Percentiles rank a stretch among this genome's conserved stretches.
Conservation (phyloP, 495 filamentous ascomycete genomes). For the Aspergillus leporis region DNA sequence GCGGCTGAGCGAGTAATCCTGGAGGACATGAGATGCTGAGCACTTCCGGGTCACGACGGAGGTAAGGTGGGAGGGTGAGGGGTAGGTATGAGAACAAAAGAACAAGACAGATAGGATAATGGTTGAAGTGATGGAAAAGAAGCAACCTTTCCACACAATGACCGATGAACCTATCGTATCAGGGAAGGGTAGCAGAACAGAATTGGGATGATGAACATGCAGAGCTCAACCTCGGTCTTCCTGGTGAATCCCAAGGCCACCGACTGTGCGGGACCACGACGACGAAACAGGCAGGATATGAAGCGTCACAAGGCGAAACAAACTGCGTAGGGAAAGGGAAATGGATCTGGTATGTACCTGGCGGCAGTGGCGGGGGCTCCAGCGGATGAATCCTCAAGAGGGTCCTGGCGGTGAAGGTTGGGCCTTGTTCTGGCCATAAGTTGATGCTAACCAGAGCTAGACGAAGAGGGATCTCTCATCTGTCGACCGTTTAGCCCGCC, state of each 20-base stretch:
- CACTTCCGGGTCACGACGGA: slow-evolving; percentile 18
- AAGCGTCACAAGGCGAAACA: slow-evolving; percentile 2
- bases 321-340: slow-evolving; percentile 14
- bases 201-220: background rate
- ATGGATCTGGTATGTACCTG: slow-evolving; percentile 44
- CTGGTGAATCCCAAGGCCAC: background rate
- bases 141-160: background rate
- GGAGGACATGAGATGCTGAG: slow-evolving; percentile 70
- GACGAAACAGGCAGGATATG: slow-evolving; percentile 8
- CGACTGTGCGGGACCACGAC: slow-evolving; percentile 4
- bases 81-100: slow-evolving; percentile 8
- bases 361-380: slow-evolving; percentile 46
- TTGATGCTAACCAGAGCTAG: slow-evolving; percentile 41
- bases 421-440: slow-evolving; percentile 55
- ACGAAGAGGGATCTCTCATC: slow-evolving; percentile 35
- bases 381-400: slow-evolving; percentile 49
- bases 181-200: slow-evolving; percentile 11
- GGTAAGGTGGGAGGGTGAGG: slow-evolving; percentile 9
- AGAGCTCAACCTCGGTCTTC: background rate
- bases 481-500: slow-evolving; percentile 48
- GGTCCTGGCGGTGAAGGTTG: slow-evolving; percentile 49
- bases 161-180: slow-evolving; percentile 7
- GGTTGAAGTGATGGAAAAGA: slow-evolving; percentile 10
- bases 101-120: slow-evolving; percentile 6
- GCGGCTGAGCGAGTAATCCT: slow-evolving; percentile 81